Base-by-base conservation (phyloP, 2,329 filamentous ascomycete species). In the Sarocladium kiliense region DNA sequence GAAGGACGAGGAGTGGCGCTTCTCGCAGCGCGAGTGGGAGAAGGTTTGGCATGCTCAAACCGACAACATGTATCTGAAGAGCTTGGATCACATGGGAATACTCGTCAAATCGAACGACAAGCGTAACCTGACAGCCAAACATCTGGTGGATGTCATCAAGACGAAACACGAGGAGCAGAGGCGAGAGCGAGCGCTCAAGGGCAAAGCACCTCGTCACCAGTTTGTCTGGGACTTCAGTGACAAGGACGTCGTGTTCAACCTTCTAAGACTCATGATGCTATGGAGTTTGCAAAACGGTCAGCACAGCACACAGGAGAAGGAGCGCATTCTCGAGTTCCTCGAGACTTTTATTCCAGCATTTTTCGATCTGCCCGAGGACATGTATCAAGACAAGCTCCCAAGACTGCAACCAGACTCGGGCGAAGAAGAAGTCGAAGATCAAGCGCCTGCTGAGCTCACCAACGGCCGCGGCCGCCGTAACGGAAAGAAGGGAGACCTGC, bases 41-140 rank as follows among this genome's bases (percentile, higher is more conserved):
- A 97, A 97, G 72, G 91, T 99, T 7, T 99, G 94, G 94, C 91
- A 94, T 60, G 87, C 91, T 51, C 94, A 97, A 74, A 97, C 93
- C 23, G 88, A 96, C 66, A 87, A 88, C 65, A 93, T 96, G 76
- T 96, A 97, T 72, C 89, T 95, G 74, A 95, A 91, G 75, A 96
- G 91, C 69, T 83, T 99, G 54, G 94, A 99, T 66, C 94, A 99
- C 66, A 96, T 97, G 81, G 91, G 91, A 19, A 91, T 96, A 57
- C 86, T 91, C 54, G 89, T 91, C 64, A 96, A 94, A 74, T 84
- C 86, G 59, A 86, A 82, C 36, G 94, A 99, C 72, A 97, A 97
- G 81, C 88, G 91, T 62, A 87, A 90, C 61, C 89, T 97, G 58
- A 89, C 93, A 51, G 86, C 88, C 3, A 97, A 97, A 73, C 88